Base-by-base conservation (phyloP, 2,329 filamentous ascomycete species). In the Clarireedia homoeocarpa region DNA sequence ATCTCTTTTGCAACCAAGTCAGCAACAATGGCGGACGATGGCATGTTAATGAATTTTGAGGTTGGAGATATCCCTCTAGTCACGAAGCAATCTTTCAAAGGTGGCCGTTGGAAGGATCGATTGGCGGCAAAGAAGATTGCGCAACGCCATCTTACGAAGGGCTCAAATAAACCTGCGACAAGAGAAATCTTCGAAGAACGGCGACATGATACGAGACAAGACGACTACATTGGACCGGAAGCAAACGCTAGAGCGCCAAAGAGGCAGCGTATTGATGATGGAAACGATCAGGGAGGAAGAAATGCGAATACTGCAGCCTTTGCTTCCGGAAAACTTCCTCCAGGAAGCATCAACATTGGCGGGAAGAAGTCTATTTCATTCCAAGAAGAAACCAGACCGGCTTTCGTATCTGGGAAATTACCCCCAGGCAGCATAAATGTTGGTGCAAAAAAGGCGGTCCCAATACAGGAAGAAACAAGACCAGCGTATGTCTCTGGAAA, bases 21-120 rank as follows among this genome's bases (percentile, higher is more conserved):
- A 58, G 58, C 61, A 65, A 57, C 42, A 51, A 96, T 97, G 91
- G 89, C 89, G 51, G 91, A 97, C 76, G 89, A 95, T 84, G 91
- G 91, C 64, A 88, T 99, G 83, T 81, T 96, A 56, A 77, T 97
- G 69, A 97, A 97, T 67, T 96, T 97, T 70, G 85, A 90, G 65
- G 76, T 96, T 56, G 80, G 82, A 27, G 84, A 89, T 59, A 80
- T 76, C 17, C 80, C 86, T 12, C 70, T 89, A 53, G 79, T 84
- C 58, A 74, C 80, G 53, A 83, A 78, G 63, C 73, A 77, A 3
- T 79, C 75, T 54, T 89, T 95, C 71, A 94, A 88, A 70, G 94
- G 94, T 63, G 94, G 94, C n/a, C 82, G 83, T 65, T 99, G 94
- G 94, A 87, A 88, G 68, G 91, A 96, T 69, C 82, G 94, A 60